Base-by-base conservation (phyloP, 345 rosid species). In the Lagerstroemia speciosa region DNA sequence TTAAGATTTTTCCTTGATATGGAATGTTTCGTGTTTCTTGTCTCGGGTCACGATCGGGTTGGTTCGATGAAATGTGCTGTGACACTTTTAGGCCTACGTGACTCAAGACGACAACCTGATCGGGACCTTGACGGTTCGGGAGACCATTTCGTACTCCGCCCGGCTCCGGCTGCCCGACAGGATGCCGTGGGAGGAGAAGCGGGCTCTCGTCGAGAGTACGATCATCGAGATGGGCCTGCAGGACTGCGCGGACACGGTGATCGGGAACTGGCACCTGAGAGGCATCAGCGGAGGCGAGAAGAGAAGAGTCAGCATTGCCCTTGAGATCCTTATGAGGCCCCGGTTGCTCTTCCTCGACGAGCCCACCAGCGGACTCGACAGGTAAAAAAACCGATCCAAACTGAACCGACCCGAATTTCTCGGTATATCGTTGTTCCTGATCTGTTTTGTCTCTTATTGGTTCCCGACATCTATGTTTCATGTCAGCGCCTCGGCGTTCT, bases 81-180 rank as follows among this genome's bases (percentile, higher is more conserved):
- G 15, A 41, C 16, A 41, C 46, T 9, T 31, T 65, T 40, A 92
- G 98, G 97, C 98, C 6, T 93, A 93, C 53, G 98, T 93, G 79
- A 93, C 98, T 1, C 98, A 93, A 93, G 98, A 93, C 32, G 98
- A 93, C 76, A 90, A 89, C 89, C 77, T 93, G 85, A 89, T 87
- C 31, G 98, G 98, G 17, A 90, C 97, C 46, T 73, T 90, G 77
- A 93, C 98, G 0, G 98, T 93, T 76, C 81, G 97, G 77, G 98
- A 93, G 82, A 93, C 92, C 10, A 89, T 93, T 19, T 83, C 83
- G 32, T 93, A 93, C 68, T 93, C 98, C 5, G 98, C 98, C 16
- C 71, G 86, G 53, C 79, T 93, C 62, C 96, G 98, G 67, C 89
- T 93, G n/a, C 97, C 96, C 0, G 93, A 93, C 78, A 87, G 78